Evolutionary conservation across 768 basidiomycete species (phyloP), one percentile per base, ranked within the genome.

Genomic region (Pleurotus giganteus): DNA sequence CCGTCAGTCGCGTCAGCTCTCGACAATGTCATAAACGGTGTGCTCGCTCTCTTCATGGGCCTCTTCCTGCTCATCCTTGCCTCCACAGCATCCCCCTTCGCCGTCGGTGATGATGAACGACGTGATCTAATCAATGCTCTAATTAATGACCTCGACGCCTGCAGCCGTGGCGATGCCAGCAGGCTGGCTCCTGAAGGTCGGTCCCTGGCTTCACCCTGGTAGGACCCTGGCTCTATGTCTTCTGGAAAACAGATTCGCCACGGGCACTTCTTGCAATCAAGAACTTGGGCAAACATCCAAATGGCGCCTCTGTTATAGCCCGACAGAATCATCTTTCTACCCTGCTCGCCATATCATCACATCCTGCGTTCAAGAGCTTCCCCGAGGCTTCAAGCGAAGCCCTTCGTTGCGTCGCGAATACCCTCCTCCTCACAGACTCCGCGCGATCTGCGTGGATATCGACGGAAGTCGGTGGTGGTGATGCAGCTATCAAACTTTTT

Each of bases 331-430:
- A 86, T 64, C 71, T 93, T 21, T 75, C 77, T 2, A 69, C 74
- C 17, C 72, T 93, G 19, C 73, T 90, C 28, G 65, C 66, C 5
- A 60, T 88, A 5, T 76, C 83, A 7, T 23, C 49, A 34, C 36
- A 9, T 12, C 65, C 71, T 4, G 66, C 76, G 4, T 77, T 85
- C 64, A 85, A 84, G 55, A 79, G 83, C 52, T 77, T 83, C 36
- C 64, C 66, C 2, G 84, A 85, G 11, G 85, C 85, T 2, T 74
- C 80, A 3, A 81, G 78, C 41, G 88, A 91, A 70, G 87, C 88
- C 1, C 73, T 92, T 42, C 77, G 88, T 53, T 89, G 82, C 50
- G 76, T 92, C 23, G 92, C 93, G 6, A 95, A 95, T 65, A 81
- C 89, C 0, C 69, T 94, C 2, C 77, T 93, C 17, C 78, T 92